Conservation (phyloP, 805 yeast species). For the Debaryomyces tyrocola region DNA sequence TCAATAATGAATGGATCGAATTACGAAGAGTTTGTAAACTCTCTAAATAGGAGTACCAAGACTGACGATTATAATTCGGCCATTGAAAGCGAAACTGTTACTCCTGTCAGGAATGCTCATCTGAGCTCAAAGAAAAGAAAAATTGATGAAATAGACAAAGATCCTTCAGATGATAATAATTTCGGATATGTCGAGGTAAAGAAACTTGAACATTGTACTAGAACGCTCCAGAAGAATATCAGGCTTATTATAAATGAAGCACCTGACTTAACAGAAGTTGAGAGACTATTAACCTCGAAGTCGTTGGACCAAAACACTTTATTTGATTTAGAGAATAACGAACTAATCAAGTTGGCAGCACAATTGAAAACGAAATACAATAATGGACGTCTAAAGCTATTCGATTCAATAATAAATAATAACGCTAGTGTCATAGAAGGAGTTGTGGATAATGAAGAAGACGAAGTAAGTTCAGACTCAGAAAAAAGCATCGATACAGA, state of each 20-base stretch:
- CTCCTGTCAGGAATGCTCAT: not conserved
- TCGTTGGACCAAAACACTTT: slow-evolving; percentile 43
- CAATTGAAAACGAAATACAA: slow-evolving; percentile 55
- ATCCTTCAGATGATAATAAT: not conserved
- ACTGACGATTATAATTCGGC: not conserved
- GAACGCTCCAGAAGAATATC: slow-evolving; percentile 50
- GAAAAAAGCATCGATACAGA: not conserved
- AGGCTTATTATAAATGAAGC: slow-evolving; percentile 53
- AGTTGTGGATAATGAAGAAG: not conserved
- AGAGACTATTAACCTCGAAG: slow-evolving; percentile 26
- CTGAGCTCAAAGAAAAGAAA: not conserved
- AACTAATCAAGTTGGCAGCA: slow-evolving; percentile 60
- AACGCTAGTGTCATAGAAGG: slow-evolving; percentile 21
- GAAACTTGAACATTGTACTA: slow-evolving; percentile 39
- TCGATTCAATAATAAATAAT: slow-evolving; percentile 54
- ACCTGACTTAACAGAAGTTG: slow-evolving; percentile 50
- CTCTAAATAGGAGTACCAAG: not conserved
- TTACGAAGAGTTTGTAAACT: not conserved
- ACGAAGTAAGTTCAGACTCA: not conserved
- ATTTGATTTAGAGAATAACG: slow-evolving; percentile 51
- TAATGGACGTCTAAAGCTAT: slow-evolving; percentile 47
- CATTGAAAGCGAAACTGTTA: not conserved
- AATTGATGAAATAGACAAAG: not conserved
- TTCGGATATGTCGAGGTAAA: slow-evolving; percentile 38
- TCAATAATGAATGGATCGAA: not conserved